Conservation (phyloP, 164 flowering plant species). For the Umbilicus rupestris region DNA sequence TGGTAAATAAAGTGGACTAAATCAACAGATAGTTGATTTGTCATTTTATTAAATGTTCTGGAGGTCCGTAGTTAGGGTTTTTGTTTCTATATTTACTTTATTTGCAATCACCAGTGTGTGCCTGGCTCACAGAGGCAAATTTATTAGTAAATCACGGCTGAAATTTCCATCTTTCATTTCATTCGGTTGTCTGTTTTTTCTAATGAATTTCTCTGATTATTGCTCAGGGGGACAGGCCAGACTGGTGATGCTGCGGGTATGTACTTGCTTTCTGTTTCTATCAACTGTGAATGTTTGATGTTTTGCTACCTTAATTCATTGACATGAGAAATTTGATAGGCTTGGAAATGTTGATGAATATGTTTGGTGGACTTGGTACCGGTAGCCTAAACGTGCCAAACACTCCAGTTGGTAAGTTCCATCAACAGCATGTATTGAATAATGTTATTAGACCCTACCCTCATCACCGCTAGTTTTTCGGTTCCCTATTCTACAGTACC, state of each 20-base stretch:
- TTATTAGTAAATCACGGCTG: neutral
- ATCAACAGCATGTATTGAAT: conserved; percentile 16
- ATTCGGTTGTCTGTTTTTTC: neutral
- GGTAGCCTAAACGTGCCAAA: conserved; percentile 22
- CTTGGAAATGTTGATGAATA: conserved; percentile 37
- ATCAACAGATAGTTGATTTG: too few species aligned
- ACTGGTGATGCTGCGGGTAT: conserved; percentile 3
- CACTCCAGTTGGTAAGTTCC: conserved; percentile 16
- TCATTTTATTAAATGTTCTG: too few species aligned
- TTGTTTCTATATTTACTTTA: too few species aligned
- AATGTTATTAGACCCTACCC: neutral
- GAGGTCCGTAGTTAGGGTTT: too few species aligned
- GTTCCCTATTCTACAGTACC: conserved; percentile 26
- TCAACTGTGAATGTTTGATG: neutral
- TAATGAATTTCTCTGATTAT: neutral
- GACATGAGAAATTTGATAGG: conserved; percentile 18
- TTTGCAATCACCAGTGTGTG: too few species aligned
- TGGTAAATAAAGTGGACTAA: too few species aligned
- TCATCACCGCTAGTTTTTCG: neutral
- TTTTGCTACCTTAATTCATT: neutral
- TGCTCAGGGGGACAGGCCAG: conserved; percentile 5
- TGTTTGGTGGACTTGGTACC: conserved; percentile 42
- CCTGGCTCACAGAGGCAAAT: too few species aligned
- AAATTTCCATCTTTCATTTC: neutral
- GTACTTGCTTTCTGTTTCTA: neutral